Evolutionary conservation across 345 rosid genomes (phyloP), one percentile per base, ranked within the genome.

Genomic region (Melaleuca quinquenervia): DNA sequence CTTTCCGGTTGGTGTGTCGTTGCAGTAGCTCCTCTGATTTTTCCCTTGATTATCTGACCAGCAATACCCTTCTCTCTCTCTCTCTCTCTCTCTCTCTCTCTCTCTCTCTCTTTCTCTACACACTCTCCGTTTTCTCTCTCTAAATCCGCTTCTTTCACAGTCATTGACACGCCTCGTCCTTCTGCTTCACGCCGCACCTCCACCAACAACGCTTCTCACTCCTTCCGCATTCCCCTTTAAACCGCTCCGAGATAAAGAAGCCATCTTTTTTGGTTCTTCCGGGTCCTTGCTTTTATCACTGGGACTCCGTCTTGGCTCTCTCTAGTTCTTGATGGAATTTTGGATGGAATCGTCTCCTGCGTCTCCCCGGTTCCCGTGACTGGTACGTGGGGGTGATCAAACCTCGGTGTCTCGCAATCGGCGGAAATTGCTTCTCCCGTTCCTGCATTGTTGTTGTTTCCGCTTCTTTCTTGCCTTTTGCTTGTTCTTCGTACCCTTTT

Each of bases 181-280:
- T 82, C 54, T 41, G 62, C 85, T 86, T 78, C 87, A 82, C 80
- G 49, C 83, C 78, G 80, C 87, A 76, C 83, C 53, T 32, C 51
- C 87, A 78, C 64, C 84, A n/a, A 75, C 83, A 41, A 14, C 86
- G 49, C 83, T 80, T n/a, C 48, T 82, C 85, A 60, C 87, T 82
- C 85, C 55, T 82, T 85, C 41, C 58, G 58, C 87, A 60, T 84
- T 84, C 85, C 48, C 48, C 54, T 84, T 49, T 45, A 18, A 24
- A 11, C 45, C 26, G 16, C 48, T 75, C 85, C 16, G 4, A 14
- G 41, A 36, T 18, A 70, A 36, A 70, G 78, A 21, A 11, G 45
- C 78, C 85, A 24, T 36, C 62, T 49, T 54, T 45, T 24, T 51
- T 41, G 2, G 26, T 70, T 44, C 44, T 56, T n/a, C 70, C 2